Percentiles rank a stretch among this genome's conserved stretches.
Conservation (phyloP, 164 flowering plant species). For the Pachysandra terminalis region DNA sequence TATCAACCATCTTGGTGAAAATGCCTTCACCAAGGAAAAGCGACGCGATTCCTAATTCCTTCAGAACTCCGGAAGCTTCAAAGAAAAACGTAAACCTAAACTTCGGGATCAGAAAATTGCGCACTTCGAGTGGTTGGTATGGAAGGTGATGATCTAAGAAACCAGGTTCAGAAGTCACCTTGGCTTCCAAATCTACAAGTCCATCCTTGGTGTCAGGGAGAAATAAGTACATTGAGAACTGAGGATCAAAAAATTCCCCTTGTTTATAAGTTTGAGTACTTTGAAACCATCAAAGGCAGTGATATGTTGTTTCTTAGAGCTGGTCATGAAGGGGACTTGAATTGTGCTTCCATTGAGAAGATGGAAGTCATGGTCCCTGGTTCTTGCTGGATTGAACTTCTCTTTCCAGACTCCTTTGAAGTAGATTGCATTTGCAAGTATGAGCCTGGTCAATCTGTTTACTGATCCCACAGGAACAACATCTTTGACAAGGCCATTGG, state of each 20-base stretch:
- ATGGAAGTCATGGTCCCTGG: conserved; percentile 22
- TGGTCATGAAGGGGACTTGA: too few species aligned
- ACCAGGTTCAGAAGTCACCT: conserved; percentile 11
- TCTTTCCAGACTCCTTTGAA: conserved; percentile 33
- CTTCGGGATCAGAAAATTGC: conserved; percentile 25
- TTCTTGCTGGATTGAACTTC: conserved; percentile 16
- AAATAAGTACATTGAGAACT: conserved; percentile 31
- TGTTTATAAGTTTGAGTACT: conserved; percentile 26
- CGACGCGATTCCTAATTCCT: conserved; percentile 20
- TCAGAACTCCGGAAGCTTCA: conserved; percentile 27
- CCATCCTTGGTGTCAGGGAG: conserved; percentile 35
- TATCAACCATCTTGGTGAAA: conserved; percentile 29
- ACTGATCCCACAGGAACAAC: too few species aligned
- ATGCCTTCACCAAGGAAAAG: conserved; percentile 20
- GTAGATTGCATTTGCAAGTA: conserved; percentile 38
- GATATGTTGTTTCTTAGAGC: conserved; percentile 18
- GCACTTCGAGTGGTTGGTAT: conserved; percentile 5
- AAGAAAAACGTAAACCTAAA: conserved; percentile 29
- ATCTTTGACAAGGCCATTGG: too few species aligned
- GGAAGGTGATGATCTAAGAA: conserved; percentile 20
- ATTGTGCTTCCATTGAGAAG: conserved; percentile 21
- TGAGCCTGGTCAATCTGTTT: conserved; percentile 14
- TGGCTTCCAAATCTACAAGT: too few species aligned
- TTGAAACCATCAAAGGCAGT: conserved; percentile 23
- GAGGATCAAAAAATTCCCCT: conserved; percentile 16